phyloP scores from a whole-genome alignment of 148 eudicot species.

The Persicaria tinctoria region DNA sequence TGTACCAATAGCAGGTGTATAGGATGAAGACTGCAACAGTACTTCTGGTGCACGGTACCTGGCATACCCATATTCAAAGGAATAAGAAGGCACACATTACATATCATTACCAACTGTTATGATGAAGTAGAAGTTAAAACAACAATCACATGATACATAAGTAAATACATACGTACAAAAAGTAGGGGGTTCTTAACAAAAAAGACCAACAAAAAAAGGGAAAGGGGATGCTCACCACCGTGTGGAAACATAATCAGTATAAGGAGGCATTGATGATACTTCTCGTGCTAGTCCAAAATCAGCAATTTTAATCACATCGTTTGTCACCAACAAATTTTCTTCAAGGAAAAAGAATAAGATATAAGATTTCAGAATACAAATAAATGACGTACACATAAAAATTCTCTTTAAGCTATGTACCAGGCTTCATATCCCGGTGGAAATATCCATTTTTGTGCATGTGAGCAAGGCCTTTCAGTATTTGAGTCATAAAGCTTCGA shows the following conservation, averaged over 20 bases:
- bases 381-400: neutral
- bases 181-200: neutral
- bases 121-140: neutral
- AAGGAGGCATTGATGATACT: constrained; percentile 78
- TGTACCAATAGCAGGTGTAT: constrained; percentile 89
- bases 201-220: neutral
- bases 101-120: neutral
- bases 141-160: neutral
- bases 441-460: constrained; percentile 85
- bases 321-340: constrained; percentile 92
- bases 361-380: neutral
- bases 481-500: constrained; percentile 55
- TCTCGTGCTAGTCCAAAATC: constrained; percentile 97
- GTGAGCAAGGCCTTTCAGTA: constrained; percentile 79
- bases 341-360: constrained; percentile 7
- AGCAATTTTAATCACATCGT: constrained; percentile 72
- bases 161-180: neutral
- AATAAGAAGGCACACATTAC: constrained; percentile 3
- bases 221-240: constrained; percentile 60
- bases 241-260: constrained; percentile 93
- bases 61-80: constrained; percentile 15
- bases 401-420: constrained; percentile 27
- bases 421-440: constrained; percentile 95
- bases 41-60: constrained; percentile 99
- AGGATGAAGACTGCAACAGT: constrained; percentile 60